phyloP scores from a whole-genome alignment of 1,139 yeast species.

The Magnusiomyces magnusii region DNA sequence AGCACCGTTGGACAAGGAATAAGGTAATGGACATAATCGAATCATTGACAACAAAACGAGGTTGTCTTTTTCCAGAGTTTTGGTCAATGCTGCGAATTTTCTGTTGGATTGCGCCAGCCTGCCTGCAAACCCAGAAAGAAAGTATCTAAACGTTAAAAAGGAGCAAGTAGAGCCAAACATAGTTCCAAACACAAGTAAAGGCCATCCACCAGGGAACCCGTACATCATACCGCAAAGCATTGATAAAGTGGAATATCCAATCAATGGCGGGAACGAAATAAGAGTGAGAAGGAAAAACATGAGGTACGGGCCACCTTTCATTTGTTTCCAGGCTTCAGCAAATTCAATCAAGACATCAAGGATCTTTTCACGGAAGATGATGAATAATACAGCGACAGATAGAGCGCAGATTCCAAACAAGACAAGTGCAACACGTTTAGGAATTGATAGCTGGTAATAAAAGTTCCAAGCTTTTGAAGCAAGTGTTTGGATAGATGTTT shows the following conservation, averaged over 20 bases:
- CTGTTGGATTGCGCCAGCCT: conserved; percentile 45
- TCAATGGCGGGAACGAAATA: conserved; percentile 76
- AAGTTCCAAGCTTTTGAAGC: conserved; percentile 1
- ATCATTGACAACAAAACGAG: conserved; percentile 61
- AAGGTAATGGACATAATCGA: conserved; percentile 86
- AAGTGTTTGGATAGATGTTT: background rate
- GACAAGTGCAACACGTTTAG: conserved; percentile 14
- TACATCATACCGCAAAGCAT: conserved; percentile 74
- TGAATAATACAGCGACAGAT: conserved; percentile 21
- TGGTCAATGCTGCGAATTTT: conserved; percentile 66
- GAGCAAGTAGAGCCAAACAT: conserved; percentile 66
- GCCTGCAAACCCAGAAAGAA: conserved; percentile 53
- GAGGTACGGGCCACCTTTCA: conserved; percentile 45
- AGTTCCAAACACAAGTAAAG: conserved; percentile 60
- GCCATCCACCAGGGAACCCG: conserved; percentile 79
- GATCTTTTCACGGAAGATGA: conserved; percentile 45
- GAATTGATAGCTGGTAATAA: conserved; percentile 13
- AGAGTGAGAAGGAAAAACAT: conserved; percentile 43
- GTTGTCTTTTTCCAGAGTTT: conserved; percentile 61
- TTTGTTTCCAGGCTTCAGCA: conserved; percentile 42
- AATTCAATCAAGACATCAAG: conserved; percentile 40
- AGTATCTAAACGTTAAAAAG: conserved; percentile 57
- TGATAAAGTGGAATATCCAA: conserved; percentile 71
- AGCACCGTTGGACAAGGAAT: conserved; percentile 87
- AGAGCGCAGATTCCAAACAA: conserved; percentile 8